phyloP scores from a whole-genome alignment of 345 rosid genomes.

The Schrenkiella parvula region DNA sequence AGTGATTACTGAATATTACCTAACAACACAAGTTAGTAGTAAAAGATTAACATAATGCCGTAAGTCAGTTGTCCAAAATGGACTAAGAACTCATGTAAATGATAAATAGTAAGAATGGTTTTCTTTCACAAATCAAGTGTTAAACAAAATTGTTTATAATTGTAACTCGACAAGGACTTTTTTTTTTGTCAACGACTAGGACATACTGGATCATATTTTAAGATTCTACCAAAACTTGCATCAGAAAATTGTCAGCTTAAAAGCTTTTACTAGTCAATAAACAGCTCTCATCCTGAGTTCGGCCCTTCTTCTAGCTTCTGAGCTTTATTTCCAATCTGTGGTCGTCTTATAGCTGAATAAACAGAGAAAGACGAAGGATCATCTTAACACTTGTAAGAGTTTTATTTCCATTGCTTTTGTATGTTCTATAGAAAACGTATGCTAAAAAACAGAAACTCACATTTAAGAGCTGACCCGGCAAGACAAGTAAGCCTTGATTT shows the following conservation, averaged over 20 bases:
- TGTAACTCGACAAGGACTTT: neutral
- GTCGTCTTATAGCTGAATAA: conserved; percentile 11
- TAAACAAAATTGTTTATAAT: neutral
- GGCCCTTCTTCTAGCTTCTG: conserved; percentile 15
- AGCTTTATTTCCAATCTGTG: conserved; percentile 12
- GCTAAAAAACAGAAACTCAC: conserved; percentile 39
- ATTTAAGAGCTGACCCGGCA: conserved; percentile 69
- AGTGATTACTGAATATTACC: neutral
- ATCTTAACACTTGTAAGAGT: neutral
- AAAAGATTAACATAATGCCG: neutral
- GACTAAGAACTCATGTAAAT: neutral
- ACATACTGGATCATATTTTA: neutral
- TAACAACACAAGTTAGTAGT: neutral
- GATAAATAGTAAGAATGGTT: neutral
- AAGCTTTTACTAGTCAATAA: neutral
- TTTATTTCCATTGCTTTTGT: neutral
- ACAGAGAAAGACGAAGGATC: neutral
- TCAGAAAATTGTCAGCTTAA: neutral
- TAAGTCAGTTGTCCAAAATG: neutral
- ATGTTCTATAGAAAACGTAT: neutral
- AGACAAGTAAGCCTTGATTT: conserved; percentile 93
- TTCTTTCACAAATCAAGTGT: conserved; percentile 2
- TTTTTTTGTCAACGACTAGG: too few relatives aligned
- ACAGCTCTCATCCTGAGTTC: conserved; percentile 5
- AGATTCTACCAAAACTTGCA: conserved; percentile 17